These are phyloP conservation scores for Forsythia viridissima DNA, from an alignment of 257 asterid species.

Conservation along the genomic window DNA sequence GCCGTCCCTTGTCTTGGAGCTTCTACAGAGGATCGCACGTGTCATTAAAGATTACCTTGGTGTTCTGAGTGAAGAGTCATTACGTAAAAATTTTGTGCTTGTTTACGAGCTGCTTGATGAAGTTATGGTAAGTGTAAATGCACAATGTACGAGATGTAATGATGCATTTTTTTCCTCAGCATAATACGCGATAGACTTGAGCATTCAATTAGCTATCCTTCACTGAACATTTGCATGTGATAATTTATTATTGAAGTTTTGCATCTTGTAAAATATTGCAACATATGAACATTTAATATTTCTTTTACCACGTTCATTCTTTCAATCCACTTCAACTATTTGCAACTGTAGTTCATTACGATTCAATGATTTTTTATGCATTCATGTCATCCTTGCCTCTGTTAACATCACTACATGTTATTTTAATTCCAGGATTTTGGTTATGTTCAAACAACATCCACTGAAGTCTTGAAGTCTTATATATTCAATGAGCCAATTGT, in stretches of 20 bases:
- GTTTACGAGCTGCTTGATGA: constrained; percentile 98
- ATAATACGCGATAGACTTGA: not conserved
- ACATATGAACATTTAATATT: constrained; percentile 11
- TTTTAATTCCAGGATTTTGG: constrained; percentile 80
- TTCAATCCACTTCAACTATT: not conserved
- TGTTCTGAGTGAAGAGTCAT: constrained; percentile 88
- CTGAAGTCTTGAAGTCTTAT: constrained; percentile 92
- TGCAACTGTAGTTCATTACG: not conserved
- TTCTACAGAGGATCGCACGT: constrained; percentile 96
- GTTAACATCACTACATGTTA: constrained; percentile 23
- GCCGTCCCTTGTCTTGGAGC: constrained; percentile 96
- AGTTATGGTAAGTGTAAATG: constrained; percentile 76
- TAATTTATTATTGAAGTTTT: not conserved
- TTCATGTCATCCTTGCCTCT: not conserved
- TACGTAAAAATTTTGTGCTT: constrained; percentile 93
- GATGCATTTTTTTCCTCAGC: constrained; percentile 16
- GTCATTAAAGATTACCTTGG: constrained; percentile 98
- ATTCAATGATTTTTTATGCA: not conserved
- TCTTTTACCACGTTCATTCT: not conserved
- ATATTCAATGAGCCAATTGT: constrained; percentile 95
- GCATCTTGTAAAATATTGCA: constrained; percentile 9
- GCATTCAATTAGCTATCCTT: constrained; percentile 12
- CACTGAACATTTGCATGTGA: not conserved
- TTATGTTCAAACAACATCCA: constrained; percentile 94
- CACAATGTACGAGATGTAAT: constrained; percentile 4